Evolutionary conservation across 2,329 filamentous ascomycete genomes (phyloP).

Genomic region (Elsinoe fawcettii): DNA sequence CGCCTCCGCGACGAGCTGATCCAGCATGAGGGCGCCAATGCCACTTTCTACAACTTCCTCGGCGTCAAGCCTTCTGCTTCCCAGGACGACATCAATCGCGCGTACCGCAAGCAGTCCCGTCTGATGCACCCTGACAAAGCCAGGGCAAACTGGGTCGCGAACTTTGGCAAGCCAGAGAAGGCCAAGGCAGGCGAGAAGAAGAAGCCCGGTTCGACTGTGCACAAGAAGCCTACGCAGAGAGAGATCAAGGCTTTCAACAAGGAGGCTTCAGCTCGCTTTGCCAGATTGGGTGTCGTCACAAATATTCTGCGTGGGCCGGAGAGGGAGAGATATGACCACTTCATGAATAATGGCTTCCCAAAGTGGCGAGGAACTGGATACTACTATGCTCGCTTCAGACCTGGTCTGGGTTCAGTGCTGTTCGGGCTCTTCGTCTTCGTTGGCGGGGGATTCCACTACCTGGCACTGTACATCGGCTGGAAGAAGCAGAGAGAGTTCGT

Average conservation of each 20-base stretch:
- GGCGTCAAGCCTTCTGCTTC: constrained; percentile 65
- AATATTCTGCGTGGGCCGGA: constrained; percentile 75
- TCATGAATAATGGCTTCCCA: constrained; percentile 86
- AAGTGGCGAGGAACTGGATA: constrained; percentile 96
- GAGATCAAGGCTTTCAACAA: constrained; percentile 75
- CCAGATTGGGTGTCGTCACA: constrained; percentile 73
- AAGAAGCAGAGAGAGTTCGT: constrained; percentile 87
- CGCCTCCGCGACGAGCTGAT: constrained; percentile 81
- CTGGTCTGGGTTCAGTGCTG: constrained; percentile 78
- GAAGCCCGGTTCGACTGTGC: constrained; percentile 56
- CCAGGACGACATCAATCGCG: constrained; percentile 85
- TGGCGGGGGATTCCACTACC: constrained; percentile 81
- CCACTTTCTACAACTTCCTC: constrained; percentile 91
- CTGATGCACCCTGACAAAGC: constrained; percentile 92
- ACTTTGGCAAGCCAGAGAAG: constrained; percentile 49
- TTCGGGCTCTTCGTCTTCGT: constrained; percentile 71
- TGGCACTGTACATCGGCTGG: constrained; percentile 76
- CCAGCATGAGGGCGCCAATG: constrained; percentile 63
- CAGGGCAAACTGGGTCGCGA: constrained; percentile 69
- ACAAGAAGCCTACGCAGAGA: constrained; percentile 62
- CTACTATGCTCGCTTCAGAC: constrained; percentile 92
- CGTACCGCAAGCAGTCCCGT: constrained; percentile 80
- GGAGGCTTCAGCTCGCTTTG: constrained; percentile 72
- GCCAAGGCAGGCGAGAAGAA: constrained; percentile 31
- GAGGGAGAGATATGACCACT: constrained; percentile 89